These are phyloP conservation scores for Dactylonectria estremocensis DNA, from an alignment of 2,329 filamentous ascomycete species.

Conservation along the genomic window DNA sequence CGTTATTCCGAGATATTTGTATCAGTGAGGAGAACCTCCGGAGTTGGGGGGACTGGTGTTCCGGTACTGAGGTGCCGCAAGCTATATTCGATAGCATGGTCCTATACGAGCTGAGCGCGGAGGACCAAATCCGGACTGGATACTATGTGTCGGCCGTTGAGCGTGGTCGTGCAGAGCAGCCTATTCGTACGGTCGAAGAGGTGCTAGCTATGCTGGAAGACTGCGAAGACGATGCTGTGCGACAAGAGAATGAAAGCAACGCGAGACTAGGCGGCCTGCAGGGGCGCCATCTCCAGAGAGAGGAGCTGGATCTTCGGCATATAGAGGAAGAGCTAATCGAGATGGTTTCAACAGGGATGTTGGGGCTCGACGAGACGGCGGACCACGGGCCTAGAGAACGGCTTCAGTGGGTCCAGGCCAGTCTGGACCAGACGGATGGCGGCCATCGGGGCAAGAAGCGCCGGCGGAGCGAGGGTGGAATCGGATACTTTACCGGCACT, in stretches of 20 bases:
- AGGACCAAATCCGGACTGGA: background rate
- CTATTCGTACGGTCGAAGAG: background rate
- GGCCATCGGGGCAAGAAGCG: no score
- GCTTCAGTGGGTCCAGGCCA: no score
- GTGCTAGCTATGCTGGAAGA: background rate
- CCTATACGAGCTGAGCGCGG: background rate
- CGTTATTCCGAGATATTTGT: background rate
- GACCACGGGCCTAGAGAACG: no score
- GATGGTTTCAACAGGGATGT: background rate
- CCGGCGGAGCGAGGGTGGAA: background rate
- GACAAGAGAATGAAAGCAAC: background rate
- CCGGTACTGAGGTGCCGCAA: background rate
- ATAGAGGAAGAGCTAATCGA: background rate
- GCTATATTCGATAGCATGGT: background rate
- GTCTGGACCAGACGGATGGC: no score
- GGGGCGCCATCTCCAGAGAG: background rate
- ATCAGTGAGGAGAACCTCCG: background rate
- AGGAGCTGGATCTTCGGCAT: background rate
- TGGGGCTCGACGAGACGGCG: background rate
- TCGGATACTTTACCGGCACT: background rate
- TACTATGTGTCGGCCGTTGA: background rate
- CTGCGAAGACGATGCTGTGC: background rate
- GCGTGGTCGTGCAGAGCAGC: background rate
- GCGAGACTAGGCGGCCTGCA: background rate
- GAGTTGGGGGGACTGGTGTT: background rate